Evolutionary conservation across 129 eudicot genomes (phyloP), one percentile per base, ranked within the genome.

Genomic region (Lactuca saligna): DNA sequence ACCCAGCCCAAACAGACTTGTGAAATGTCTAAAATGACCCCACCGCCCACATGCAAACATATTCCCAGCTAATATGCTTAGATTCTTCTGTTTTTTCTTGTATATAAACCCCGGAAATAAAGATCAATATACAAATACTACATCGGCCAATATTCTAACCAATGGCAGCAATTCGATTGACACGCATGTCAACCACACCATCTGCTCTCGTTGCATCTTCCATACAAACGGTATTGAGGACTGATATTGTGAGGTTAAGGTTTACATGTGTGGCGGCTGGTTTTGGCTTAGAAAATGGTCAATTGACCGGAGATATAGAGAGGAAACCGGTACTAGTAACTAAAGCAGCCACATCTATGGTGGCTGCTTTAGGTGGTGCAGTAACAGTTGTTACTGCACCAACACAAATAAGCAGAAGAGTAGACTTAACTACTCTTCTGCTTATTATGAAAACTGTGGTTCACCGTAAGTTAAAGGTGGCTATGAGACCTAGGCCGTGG

Each of bases 121-220:
- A 59, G 31, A 68, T 39, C 48, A 10, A 38, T 29, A 20, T 20
- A 59, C 37, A 54, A 14, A 3, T 17, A 33, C 31, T 61, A 66
- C n/a, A 17, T 54, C 54, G 8, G 34, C 0, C 51, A 42, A 44
- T 50, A 25, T 25, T 25, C 17, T 3, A 17, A 6, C 9, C 74
- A 60, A 82, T 82, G 91, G 81, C 86, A 8, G 54, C 81, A 49
- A 55, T 57, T 13, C 78, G 82, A 70, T 57, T 81, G 54, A 13
- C 57, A n/a, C 63, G 84, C 3, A 35, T 37, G 56, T 17, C 83
- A 39, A 72, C 53, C 59, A 46, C 78, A 59, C n/a, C 67, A 7
- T 49, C 7, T 12, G 64, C 56, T 75, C 57, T 39, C 2, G 56
- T 20, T 29, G 32, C 32, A 25, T 54, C 66, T 32, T 33, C 50